phyloP scores from a whole-genome alignment of 495 filamentous ascomycete species.

The Neurospora sp. region DNA sequence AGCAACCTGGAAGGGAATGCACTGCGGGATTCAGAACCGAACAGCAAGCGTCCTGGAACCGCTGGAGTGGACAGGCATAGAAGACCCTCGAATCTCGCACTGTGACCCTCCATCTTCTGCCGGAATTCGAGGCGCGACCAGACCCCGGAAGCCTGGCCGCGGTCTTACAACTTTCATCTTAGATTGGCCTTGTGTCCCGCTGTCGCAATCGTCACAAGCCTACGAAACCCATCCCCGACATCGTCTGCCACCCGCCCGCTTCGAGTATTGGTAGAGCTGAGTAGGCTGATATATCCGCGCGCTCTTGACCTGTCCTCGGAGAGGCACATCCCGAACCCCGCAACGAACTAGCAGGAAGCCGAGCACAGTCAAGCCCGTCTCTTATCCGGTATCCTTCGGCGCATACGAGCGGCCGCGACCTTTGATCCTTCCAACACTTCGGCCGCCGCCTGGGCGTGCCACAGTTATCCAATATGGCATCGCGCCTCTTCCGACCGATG shows the following conservation, averaged over 20 bases:
- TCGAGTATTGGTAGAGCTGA: background rate
- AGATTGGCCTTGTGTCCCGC: background rate
- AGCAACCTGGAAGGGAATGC: background rate
- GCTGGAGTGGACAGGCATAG: background rate
- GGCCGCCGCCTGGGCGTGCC: slow-evolving; percentile 32
- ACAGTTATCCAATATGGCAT: slow-evolving; percentile 20
- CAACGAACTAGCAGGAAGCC: background rate
- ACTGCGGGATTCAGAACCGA: background rate
- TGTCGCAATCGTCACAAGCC: background rate
- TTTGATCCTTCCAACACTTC: slow-evolving; percentile 1
- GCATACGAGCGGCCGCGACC: background rate
- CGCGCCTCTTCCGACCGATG: slow-evolving; percentile 22
- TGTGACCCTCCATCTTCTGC: background rate
- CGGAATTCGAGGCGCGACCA: background rate
- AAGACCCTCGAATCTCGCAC: background rate
- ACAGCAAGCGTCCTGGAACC: background rate
- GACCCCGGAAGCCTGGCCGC: background rate
- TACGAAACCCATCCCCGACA: background rate
- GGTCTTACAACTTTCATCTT: background rate
- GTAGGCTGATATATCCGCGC: background rate
- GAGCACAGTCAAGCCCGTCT: background rate
- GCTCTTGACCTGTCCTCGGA: background rate
- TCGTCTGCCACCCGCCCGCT: background rate
- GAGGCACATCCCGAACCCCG: background rate
- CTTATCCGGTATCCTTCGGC: background rate